Percentiles rank a stretch among this genome's conserved stretches.
Conservation (phyloP, 2,329 filamentous ascomycete species). For the Phialophora macrospora region DNA sequence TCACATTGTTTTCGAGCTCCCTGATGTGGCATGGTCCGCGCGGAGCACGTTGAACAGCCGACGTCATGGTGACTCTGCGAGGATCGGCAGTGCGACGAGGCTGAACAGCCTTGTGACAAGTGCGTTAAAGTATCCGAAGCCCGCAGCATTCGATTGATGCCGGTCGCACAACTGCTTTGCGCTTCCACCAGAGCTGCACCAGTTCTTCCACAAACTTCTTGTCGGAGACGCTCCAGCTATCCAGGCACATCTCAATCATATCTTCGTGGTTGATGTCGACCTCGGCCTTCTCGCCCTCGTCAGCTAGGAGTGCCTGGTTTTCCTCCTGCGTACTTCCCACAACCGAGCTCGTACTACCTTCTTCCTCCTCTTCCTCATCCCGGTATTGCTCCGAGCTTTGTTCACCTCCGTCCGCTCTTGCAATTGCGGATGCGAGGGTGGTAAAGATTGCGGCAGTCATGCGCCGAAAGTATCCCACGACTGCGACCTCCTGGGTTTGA, state of each 20-base stretch:
- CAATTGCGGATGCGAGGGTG: slow-evolving; percentile 49
- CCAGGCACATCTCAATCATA: slow-evolving; percentile 55
- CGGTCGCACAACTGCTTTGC: slow-evolving; percentile 50
- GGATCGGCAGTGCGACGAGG: slow-evolving; percentile 1
- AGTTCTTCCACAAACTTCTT: slow-evolving; percentile 53
- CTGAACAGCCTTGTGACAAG: neutral
- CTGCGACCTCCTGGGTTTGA: slow-evolving; percentile 52
- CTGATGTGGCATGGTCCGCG: slow-evolving; percentile 2
- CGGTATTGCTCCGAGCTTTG: slow-evolving; percentile 30
- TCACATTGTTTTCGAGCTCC: neutral
- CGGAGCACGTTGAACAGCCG: neutral
- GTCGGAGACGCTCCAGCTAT: slow-evolving; percentile 55
- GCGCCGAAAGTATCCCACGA: slow-evolving; percentile 58
- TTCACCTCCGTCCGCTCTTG: slow-evolving; percentile 46
- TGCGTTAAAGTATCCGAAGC: slow-evolving; percentile 47
- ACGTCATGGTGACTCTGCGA: slow-evolving; percentile 9
- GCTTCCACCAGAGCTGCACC: slow-evolving; percentile 53
- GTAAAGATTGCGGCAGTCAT: slow-evolving; percentile 54
- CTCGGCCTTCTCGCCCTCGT: slow-evolving; percentile 36
- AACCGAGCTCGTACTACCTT: slow-evolving; percentile 15
- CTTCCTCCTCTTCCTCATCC: slow-evolving; percentile 34
- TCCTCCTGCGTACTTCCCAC: slow-evolving; percentile 34
- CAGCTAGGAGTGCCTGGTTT: slow-evolving; percentile 36
- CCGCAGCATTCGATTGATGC: slow-evolving; percentile 55
- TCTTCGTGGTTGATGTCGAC: slow-evolving; percentile 51